Evolutionary conservation across 345 rosid species (phyloP).

Genomic region (Citrus australasica): DNA sequence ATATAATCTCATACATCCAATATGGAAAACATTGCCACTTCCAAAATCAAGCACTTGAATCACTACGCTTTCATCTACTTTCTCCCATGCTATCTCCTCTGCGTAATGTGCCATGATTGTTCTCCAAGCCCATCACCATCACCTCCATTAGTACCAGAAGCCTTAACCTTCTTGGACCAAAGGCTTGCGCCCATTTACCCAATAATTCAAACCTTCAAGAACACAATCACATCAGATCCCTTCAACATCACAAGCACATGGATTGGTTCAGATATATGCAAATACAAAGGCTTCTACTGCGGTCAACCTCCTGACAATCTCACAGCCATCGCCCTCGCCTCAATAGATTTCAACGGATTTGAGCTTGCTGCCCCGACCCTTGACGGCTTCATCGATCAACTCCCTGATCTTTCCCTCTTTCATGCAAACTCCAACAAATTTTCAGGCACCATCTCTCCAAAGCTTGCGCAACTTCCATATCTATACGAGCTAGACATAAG

Average conservation of each 20-base stretch:
- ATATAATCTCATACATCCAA: background rate
- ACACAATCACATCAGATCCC: conserved; percentile 33
- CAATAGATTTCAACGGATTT: conserved; percentile 38
- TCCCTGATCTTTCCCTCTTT: conserved; percentile 50
- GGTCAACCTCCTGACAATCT: conserved; percentile 33
- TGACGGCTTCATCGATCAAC: conserved; percentile 39
- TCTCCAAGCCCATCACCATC: background rate
- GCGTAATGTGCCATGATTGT: background rate
- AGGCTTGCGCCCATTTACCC: conserved; percentile 22
- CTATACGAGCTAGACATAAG: conserved; percentile 41
- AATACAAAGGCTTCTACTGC: conserved; percentile 41
- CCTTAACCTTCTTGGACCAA: conserved; percentile 25
- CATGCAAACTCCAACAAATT: conserved; percentile 53
- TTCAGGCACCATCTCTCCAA: conserved; percentile 30
- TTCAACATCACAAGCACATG: conserved; percentile 28
- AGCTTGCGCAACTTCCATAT: conserved; percentile 20
- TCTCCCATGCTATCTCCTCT: background rate
- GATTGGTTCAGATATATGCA: conserved; percentile 39
- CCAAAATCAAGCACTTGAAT: background rate
- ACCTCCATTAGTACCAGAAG: background rate
- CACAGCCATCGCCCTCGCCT: conserved; percentile 36
- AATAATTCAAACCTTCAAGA: conserved; percentile 32
- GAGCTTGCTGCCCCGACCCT: conserved; percentile 29
- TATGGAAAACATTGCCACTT: conserved; percentile 8
- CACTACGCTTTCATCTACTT: background rate